Evolutionary conservation across 805 yeast genomes (phyloP), one percentile per base, ranked within the genome.

Genomic region (Starmerella gropengiesseri): DNA sequence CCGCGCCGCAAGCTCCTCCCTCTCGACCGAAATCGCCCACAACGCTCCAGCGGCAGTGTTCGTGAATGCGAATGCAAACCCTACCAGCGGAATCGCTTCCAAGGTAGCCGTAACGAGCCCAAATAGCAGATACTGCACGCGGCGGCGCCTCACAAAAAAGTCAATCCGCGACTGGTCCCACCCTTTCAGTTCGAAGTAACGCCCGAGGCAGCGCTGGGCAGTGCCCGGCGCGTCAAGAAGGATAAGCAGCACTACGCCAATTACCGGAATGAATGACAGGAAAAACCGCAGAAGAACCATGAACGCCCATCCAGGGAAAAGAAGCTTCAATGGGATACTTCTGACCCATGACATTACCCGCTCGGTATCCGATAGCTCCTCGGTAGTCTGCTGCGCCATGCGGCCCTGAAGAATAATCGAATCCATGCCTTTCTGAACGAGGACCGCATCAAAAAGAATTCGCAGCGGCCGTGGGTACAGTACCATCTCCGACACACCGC

Each of bases 181-280:
- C 3, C 74, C 76, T 53, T 74, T 77, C 39, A 78, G 64, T 28
- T 66, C 67, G 52, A 73, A 77, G 56, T 77, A 79, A 31, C 83
- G 62, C 13, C 62, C 53, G 41, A 77, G 82, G 27, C 73, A 66
- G 33, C 63, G 61, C 42, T 66, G 61, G 0, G 78, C 83, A 27
- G 70, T 69, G 17, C 70, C 58, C 0, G 81, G 74, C 1, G 82
- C 77, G 41, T 69, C 71, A 5, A 75, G 43, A 2, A 72, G 41
- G 12, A 75, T 59, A 9, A 73, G 68, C 7, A 74, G 20, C 5
- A 70, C n/a, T 0, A 82, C 81, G 0, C 86, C 86, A 5, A 73
- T 16, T 6, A 77, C 28, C 0, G 86, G 86, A 12, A 79, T 63
- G 40, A 67, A 57, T 23, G 70, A 68, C 11, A 77, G 53, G 0